Base-by-base conservation (phyloP, 2,329 filamentous ascomycete species). In the Xylaria sp. region DNA sequence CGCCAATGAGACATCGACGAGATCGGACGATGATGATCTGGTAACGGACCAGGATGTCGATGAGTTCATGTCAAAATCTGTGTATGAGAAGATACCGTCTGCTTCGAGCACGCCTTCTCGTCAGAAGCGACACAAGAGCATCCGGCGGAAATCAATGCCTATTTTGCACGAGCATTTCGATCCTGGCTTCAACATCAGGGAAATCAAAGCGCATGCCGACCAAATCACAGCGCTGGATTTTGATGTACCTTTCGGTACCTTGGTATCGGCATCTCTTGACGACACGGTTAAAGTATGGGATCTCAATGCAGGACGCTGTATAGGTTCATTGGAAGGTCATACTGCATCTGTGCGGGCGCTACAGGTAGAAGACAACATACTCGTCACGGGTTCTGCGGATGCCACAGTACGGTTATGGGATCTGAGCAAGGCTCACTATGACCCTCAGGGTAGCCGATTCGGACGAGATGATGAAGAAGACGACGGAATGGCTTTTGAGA, bases 201-300 rank as follows among this genome's bases (percentile, higher is more conserved):
- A 98, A 79, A 87, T 98, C 66, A 91, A 93, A 74, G 94, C 95
- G 1, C 96, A 99, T 80, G 90, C 89, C 62, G 96, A 99, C 78
- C 88, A 88, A 67, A 92, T 99, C 71, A 97, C 94, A 0, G 92
- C 95, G 8, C 80, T 99, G 70, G 96, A 98, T 81, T 99, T 99
- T 80, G 96, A 99, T 79, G 92, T 92, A n/a, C 96, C 96, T 0
- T 98, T 98, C 80, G 96, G 96, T 18, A 97, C 94, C 23, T 90
- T 98, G 88, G 94, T 98, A 6, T 95, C 94, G 8, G 92, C 96
- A 10, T 93, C 94, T 10, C 84, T 98, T 76, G 96, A 99, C 79
- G 96, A 99, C 80, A 94, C 94, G 0, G 92, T 99, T 52, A 89
- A 93, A 70, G 96, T 99, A 23, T 99, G 96, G 96, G 96, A 99